Conservation (phyloP, 2,329 filamentous ascomycete species). For the Sporothrix mexicana region DNA sequence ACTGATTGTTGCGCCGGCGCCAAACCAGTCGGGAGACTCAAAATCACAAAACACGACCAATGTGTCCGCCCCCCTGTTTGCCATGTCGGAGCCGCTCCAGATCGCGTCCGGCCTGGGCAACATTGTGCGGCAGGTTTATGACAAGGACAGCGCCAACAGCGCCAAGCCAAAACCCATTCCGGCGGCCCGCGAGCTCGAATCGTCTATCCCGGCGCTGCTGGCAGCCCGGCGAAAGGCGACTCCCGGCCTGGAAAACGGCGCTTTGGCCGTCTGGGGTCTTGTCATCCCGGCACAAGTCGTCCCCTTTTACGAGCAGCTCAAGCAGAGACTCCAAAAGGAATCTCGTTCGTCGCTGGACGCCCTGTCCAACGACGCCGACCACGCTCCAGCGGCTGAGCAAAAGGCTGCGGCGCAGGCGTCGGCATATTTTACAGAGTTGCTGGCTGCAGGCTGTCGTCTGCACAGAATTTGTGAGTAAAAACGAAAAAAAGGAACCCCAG, state of each 20-base stretch:
- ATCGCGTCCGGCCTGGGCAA: conserved; percentile 76
- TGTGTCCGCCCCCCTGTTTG: conserved; percentile 56
- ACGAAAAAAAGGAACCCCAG: too few relatives aligned
- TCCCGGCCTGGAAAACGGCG: conserved; percentile 42
- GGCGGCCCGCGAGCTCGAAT: conserved; percentile 75
- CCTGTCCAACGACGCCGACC: conserved; percentile 22
- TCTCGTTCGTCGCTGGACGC: conserved; percentile 7
- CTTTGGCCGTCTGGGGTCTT: conserved; percentile 75
- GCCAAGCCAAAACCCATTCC: conserved; percentile 50
- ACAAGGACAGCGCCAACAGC: conserved; percentile 46
- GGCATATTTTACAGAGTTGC: conserved; percentile 45
- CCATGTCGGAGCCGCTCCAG: conserved; percentile 66
- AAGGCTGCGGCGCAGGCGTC: conserved; percentile 39
- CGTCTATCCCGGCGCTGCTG: conserved; percentile 54
- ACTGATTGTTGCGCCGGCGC: conserved; percentile 33
- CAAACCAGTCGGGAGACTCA: too few relatives aligned
- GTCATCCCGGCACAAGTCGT: conserved; percentile 55
- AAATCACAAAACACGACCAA: neutral
- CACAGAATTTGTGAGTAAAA: conserved; percentile 53
- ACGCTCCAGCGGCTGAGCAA: conserved; percentile 41
- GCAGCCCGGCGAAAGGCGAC: conserved; percentile 26
- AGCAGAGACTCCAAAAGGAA: conserved; percentile 35
- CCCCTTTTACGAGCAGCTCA: conserved; percentile 39
- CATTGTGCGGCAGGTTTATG: conserved; percentile 69
- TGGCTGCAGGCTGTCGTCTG: conserved; percentile 53